Evolutionary conservation across 768 basidiomycete genomes (phyloP).

Genomic region (Podaxis sp.): DNA sequence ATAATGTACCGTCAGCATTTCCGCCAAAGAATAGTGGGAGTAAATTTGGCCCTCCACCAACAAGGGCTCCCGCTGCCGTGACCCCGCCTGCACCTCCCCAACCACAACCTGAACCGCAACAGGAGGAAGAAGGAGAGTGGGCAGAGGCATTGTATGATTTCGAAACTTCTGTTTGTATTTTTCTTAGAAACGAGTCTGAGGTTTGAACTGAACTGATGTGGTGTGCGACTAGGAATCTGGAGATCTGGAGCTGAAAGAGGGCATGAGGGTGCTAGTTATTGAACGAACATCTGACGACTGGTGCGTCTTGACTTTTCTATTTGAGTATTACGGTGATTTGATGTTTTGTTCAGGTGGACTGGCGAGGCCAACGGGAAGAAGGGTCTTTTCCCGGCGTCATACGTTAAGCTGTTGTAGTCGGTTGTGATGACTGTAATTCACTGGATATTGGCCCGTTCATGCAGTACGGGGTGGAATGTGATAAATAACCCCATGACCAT

Average conservation of each 20-base stretch:
- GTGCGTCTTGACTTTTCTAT: slow-evolving; percentile 35
- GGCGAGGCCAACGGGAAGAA: slow-evolving; percentile 54
- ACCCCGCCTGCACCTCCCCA: slow-evolving; percentile 25
- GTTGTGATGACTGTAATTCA: not conserved
- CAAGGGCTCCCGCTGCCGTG: slow-evolving; percentile 23
- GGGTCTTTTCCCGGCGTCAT: slow-evolving; percentile 66
- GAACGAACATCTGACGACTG: slow-evolving; percentile 74
- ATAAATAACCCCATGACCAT: not conserved
- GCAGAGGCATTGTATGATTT: slow-evolving; percentile 77
- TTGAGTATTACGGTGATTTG: slow-evolving; percentile 3
- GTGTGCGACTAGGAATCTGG: slow-evolving; percentile 51
- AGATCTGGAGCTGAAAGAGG: slow-evolving; percentile 57
- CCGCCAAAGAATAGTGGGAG: slow-evolving; percentile 30
- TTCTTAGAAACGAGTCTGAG: not conserved
- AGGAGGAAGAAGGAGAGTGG: slow-evolving; percentile 59
- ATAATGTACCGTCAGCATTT: slow-evolving; percentile 34
- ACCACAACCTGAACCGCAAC: slow-evolving; percentile 30
- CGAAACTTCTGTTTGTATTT: slow-evolving; percentile 45
- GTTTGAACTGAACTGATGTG: not conserved
- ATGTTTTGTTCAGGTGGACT: slow-evolving; percentile 50
- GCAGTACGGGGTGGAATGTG: not conserved
- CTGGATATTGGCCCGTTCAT: not conserved
- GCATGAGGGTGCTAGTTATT: slow-evolving; percentile 56
- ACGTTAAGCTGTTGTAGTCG: slow-evolving; percentile 53
- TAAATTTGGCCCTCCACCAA: slow-evolving; percentile 50